Evolutionary conservation across 345 rosid genomes (phyloP).

Genomic region (Clarkia xantiana): DNA sequence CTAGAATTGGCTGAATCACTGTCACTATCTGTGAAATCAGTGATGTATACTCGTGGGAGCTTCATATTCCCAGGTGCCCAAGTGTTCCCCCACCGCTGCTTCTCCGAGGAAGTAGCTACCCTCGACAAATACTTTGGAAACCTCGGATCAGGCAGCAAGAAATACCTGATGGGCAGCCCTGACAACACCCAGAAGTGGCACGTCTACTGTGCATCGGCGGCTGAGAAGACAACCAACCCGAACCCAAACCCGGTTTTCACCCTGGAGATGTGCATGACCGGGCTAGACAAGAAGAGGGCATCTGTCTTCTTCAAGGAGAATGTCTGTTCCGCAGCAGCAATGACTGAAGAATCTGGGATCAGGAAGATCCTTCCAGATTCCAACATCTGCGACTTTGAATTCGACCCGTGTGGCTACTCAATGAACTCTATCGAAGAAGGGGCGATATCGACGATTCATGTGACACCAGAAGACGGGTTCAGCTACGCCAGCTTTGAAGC

Average conservation of each 20-base stretch:
- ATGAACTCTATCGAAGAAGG: constrained; percentile 64
- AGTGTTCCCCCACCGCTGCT: constrained; percentile 53
- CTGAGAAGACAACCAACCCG: constrained; percentile 3
- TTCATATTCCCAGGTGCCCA: constrained; percentile 59
- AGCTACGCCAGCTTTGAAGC: constrained; percentile 80
- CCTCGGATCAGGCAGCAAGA: constrained; percentile 43
- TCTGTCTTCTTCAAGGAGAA: constrained; percentile 41
- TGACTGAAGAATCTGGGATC: constrained; percentile 52
- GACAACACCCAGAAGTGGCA: constrained; percentile 51
- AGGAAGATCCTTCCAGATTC: constrained; percentile 60
- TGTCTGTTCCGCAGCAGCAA: constrained; percentile 31
- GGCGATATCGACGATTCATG: constrained; percentile 66
- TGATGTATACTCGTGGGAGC: constrained; percentile 60
- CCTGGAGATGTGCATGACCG: constrained; percentile 86
- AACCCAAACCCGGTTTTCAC: constrained; percentile 32
- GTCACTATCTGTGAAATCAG: constrained; percentile 36
- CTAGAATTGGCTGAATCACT: constrained; percentile 37
- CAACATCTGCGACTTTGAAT: constrained; percentile 56
- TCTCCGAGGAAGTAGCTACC: constrained; percentile 63
- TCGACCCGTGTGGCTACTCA: constrained; percentile 76
- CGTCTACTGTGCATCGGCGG: constrained; percentile 51
- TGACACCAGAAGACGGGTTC: constrained; percentile 68
- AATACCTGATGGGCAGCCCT: constrained; percentile 46
- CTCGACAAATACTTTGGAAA: constrained; percentile 48
- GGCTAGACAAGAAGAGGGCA: constrained; percentile 37